Evolutionary conservation across 2,329 filamentous ascomycete genomes (phyloP).

Genomic region (Penicillium sp.): DNA sequence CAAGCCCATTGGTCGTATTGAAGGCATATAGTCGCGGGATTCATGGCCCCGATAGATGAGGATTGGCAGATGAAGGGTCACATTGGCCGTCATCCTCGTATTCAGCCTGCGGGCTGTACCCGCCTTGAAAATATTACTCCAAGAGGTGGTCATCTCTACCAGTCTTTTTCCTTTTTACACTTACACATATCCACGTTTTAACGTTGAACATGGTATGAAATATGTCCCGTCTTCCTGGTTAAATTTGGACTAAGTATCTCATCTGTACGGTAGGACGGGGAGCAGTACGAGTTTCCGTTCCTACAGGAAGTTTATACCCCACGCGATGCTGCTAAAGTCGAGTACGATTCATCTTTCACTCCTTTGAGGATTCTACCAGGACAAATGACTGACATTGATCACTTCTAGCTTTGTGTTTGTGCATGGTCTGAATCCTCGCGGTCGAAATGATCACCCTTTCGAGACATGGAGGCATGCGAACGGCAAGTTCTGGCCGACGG

Average conservation of each 20-base stretch:
- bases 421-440: slow-evolving; percentile 33
- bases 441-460: slow-evolving; percentile 32
- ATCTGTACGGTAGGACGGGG: slow-evolving; percentile 8
- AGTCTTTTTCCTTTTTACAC: not conserved
- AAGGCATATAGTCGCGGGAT: not conserved
- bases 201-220: slow-evolving; percentile 4
- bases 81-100: slow-evolving; percentile 12
- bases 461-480: slow-evolving; percentile 34
- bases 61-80: slow-evolving; percentile 9
- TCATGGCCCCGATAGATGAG: slow-evolving; percentile 1
- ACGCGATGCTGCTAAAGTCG: slow-evolving; percentile 25
- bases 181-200: not conserved
- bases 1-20: slow-evolving; percentile 9
- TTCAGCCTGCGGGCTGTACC: not conserved
- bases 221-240: not conserved
- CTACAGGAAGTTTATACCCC: slow-evolving; percentile 31
- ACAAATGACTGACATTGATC: not conserved
- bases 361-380: too few relatives aligned
- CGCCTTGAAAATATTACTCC: not conserved
- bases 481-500: slow-evolving; percentile 22
- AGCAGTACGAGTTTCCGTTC: slow-evolving; percentile 31
- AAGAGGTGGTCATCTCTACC: not conserved
- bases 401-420: slow-evolving; percentile 30
- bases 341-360: slow-evolving; percentile 18
- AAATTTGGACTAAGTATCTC: not conserved